Evolutionary conservation across 257 asterid genomes (phyloP), one percentile per base, ranked within the genome.

Genomic region (Datura wrightii): DNA sequence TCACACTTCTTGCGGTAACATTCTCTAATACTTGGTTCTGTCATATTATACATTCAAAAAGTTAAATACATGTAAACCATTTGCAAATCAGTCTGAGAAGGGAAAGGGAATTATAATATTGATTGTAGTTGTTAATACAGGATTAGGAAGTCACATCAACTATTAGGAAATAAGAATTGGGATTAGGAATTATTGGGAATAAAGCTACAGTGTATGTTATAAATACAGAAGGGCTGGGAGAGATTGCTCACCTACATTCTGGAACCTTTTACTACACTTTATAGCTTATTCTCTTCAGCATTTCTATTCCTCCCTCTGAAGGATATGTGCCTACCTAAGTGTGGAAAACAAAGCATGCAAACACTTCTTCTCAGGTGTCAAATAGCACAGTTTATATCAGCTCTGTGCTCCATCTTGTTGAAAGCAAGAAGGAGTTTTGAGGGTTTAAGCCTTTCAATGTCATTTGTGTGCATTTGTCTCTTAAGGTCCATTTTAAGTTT

Each of bases 1-100:
- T 93, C 83, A 94, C 88, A 87, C 98, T 96, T 89, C 88, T 91
- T 13, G 98, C 96, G 90, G 99, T 96, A 94, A 78, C 5, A 15
- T 52, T 78, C 15, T 52, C 48, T 52, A 78, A 1, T 52, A 52
- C 63, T 52, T 52, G 65, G 41, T 63, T 48, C 24, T 52, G 63
- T 78, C 59, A 50, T 78, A 52, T 76, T 78, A 52, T 31, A 52
- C 63, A 31, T 14, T 52, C 46, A 2, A 8, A 78, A 78, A 52
- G 48, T 7, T 52, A 19, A 48, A 19, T 11, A 19, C 1, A 7
- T 31, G 46, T 14, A 15, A 9, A 8, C 82, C 46, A 14, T 52
- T 14, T 78, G 63, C 46, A 7, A 78, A 31, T 78, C 82, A 6
- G 48, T 52, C 63, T 31, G 52, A 4, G 31, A 52, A 52, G 63